Evolutionary conservation across 176 grass and related monocot genomes (phyloP).

Genomic region (Luzula sylvatica): DNA sequence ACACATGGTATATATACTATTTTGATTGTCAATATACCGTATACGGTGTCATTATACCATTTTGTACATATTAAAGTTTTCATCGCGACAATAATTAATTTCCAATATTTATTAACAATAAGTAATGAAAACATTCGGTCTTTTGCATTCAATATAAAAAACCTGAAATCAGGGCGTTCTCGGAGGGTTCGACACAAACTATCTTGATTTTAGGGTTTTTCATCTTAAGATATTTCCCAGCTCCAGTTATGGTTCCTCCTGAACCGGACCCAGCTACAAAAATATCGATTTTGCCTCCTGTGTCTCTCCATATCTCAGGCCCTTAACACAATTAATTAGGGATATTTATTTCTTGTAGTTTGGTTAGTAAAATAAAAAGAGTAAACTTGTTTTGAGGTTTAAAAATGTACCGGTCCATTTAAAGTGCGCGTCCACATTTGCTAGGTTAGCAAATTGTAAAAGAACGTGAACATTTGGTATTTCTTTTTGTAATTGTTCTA

Average conservation of each 20-base stretch:
- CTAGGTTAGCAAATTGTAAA: conserved; percentile 47
- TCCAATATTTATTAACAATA: too few species aligned
- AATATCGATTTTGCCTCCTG: conserved; percentile 58
- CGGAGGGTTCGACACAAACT: conserved; percentile 59
- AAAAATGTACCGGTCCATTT: conserved; percentile 44
- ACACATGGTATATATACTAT: too few species aligned
- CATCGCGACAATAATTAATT: too few species aligned
- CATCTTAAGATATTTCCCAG: conserved; percentile 53
- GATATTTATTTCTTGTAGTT: not conserved
- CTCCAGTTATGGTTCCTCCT: conserved; percentile 62
- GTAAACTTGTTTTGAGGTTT: not conserved
- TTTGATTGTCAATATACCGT: too few species aligned
- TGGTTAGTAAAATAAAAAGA: not conserved
- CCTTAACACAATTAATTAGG: conserved; percentile 15
- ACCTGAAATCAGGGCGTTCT: conserved; percentile 64
- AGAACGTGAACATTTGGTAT: conserved; percentile 49
- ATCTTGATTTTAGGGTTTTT: conserved; percentile 49
- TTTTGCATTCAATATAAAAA: too few species aligned
- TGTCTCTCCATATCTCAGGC: conserved; percentile 77
- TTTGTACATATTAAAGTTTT: too few species aligned
- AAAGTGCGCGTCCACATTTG: conserved; percentile 56
- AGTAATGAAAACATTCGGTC: too few species aligned
- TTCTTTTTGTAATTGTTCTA: conserved; percentile 51
- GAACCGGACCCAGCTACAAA: conserved; percentile 42
- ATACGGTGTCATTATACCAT: too few species aligned